phyloP scores from a whole-genome alignment of 202 grass and related monocot species.

The Elaeis oleifera region DNA sequence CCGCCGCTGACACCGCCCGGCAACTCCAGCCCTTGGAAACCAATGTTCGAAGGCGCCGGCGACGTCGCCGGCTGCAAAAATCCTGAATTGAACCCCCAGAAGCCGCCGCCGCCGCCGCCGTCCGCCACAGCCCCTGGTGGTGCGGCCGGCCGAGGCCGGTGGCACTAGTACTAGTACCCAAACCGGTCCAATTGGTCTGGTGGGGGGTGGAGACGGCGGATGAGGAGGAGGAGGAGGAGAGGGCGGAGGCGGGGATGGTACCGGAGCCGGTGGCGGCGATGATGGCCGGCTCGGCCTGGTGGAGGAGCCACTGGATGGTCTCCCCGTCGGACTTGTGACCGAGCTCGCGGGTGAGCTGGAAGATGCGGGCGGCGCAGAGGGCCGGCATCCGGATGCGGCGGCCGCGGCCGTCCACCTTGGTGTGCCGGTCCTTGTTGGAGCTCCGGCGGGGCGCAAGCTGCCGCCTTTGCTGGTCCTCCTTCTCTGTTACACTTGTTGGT shows the following conservation, averaged over 20 bases:
- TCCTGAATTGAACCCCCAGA: not conserved
- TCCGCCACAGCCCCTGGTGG: not conserved
- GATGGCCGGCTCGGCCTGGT: conserved; percentile 18
- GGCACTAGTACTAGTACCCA: not conserved
- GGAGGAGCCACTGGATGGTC: conserved; percentile 24
- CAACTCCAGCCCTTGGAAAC: conserved; percentile 15
- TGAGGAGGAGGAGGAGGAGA: not conserved
- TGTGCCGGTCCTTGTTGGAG: conserved; percentile 18
- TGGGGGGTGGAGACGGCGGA: not conserved
- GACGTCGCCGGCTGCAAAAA: not conserved
- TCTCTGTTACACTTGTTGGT: not conserved
- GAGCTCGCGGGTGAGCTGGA: conserved; percentile 17
- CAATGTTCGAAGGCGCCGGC: not conserved
- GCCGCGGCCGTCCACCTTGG: conserved; percentile 16
- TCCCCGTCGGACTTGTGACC: conserved; percentile 22
- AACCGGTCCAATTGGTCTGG: not conserved
- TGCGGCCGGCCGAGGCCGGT: not conserved
- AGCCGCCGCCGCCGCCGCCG: not conserved
- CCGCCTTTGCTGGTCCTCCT: conserved; percentile 7
- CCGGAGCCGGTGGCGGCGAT: conserved; percentile 16
- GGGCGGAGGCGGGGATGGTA: conserved; percentile 16
- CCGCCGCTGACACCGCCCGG: not conserved
- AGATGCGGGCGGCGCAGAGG: conserved; percentile 17
- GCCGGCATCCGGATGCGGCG: conserved; percentile 17
- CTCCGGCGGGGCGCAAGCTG: conserved; percentile 11